Evolutionary conservation across 2,329 filamentous ascomycete species (phyloP).

Genomic region (Kalmusia sp.): DNA sequence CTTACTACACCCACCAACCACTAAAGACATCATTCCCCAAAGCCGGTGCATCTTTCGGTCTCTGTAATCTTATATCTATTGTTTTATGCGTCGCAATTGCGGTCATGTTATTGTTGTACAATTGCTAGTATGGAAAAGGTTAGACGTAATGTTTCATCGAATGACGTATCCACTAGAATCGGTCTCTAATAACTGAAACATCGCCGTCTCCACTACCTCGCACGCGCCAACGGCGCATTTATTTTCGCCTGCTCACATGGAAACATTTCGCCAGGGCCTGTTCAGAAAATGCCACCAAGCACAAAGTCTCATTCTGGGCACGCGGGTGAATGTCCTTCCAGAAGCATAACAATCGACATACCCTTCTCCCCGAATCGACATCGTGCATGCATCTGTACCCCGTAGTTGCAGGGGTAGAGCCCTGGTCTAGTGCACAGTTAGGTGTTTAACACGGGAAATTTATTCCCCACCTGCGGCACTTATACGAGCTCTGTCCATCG

Average conservation of each 20-base stretch:
- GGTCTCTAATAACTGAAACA: background rate
- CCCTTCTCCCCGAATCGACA: background rate
- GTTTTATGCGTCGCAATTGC: background rate
- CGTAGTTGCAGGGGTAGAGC: background rate
- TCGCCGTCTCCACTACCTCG: background rate
- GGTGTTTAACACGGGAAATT: slow-evolving; percentile 1
- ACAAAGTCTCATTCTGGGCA: background rate
- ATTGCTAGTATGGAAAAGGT: background rate
- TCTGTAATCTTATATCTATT: background rate
- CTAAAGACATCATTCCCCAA: too few relatives aligned
- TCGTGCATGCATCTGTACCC: background rate
- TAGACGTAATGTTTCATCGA: background rate
- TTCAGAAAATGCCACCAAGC: slow-evolving; percentile 4
- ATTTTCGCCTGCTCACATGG: background rate
- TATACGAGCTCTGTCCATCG: background rate
- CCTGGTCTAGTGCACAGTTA: background rate
- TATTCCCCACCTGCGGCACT: slow-evolving; percentile 8
- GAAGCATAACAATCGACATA: background rate
- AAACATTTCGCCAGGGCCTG: background rate
- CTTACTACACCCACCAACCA: too few relatives aligned
- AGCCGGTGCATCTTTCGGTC: too few relatives aligned
- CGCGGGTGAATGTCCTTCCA: background rate
- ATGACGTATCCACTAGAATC: background rate
- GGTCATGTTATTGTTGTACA: background rate
- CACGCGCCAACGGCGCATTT: background rate